Evolutionary conservation across 2,329 filamentous ascomycete genomes (phyloP), one percentile per base, ranked within the genome.

Genomic region (Chalara sp.): DNA sequence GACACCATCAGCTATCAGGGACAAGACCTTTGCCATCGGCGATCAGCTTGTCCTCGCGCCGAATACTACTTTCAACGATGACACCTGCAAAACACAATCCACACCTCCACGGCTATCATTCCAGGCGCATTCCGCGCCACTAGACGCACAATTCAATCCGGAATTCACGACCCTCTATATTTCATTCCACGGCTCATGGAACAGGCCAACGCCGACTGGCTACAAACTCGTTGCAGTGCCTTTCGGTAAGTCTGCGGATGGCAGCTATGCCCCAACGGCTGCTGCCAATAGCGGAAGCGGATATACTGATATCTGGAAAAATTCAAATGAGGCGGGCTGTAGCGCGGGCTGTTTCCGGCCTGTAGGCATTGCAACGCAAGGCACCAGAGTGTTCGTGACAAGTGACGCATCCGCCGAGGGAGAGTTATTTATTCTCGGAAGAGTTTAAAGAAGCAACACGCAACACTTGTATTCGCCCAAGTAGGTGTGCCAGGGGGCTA

Each of bases 61-160:
- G 5, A 57, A 59, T 42, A 31, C 6, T 8, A 54, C 55, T 6
- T 57, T 52, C 52, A 54, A 46, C 39, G 57, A 57, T 33, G 42
- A 46, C 6, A 53, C 44, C 7, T 59, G 57, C 44, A 52, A 47
- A 35, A 30, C 45, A 31, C n/a, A 29, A 44, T 52, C 51, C 12
- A 46, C 43, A 5, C 49, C 54, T 3, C 49, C 56, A 6, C 44
- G 53, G 29, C 42, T 58, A 6, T 44, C 50, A 10, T 58, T 54
- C 44, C 56, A 58, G 45, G 56, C 56, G 6, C 54, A 58, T 32
- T 56, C 54, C 7, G 56, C 56, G 12, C 56, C 54, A 10, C 51
- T 58, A 7, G 56, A 58, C 44, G 44, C 50, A 11, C 53, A 55
- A 47, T 58, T 58, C 31, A 54, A 56, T 31, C 7, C 44, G 1